Conservation (phyloP, 176 grass and related monocot species). For the Triticum dicoccoides region DNA sequence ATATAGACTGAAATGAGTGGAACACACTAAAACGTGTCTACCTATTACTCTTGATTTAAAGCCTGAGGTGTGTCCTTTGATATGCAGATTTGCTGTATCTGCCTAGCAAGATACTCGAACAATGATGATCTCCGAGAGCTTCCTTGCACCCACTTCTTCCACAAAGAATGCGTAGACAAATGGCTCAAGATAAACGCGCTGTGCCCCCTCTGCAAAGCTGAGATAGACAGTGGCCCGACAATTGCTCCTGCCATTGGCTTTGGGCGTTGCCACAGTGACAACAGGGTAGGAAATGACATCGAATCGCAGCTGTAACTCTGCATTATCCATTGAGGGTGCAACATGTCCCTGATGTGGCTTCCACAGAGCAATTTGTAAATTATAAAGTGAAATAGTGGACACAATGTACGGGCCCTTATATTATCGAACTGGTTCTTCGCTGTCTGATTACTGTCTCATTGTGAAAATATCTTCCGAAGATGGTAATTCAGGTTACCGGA, state of each 20-base stretch:
- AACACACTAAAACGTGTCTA: neutral
- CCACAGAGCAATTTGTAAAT: slow-evolving; percentile 36
- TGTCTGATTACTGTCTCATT: neutral
- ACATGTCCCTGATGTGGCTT: slow-evolving; percentile 3
- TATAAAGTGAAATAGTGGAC: slow-evolving; percentile 25
- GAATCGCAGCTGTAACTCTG: slow-evolving; percentile 34
- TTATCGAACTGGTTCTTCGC: neutral
- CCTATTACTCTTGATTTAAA: neutral
- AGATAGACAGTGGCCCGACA: slow-evolving; percentile 36
- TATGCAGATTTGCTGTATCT: slow-evolving; percentile 84
- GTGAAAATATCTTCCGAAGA: neutral
- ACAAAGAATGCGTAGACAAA: slow-evolving; percentile 91
- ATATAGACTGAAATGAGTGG: no score
- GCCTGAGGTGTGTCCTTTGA: neutral
- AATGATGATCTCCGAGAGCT: slow-evolving; percentile 87
- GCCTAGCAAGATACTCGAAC: slow-evolving; percentile 71
- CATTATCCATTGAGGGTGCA: neutral
- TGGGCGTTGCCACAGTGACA: slow-evolving; percentile 49
- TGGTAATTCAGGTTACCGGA: neutral
- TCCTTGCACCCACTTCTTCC: slow-evolving; percentile 81
- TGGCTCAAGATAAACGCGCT: slow-evolving; percentile 95
- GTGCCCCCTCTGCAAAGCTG: slow-evolving; percentile 89
- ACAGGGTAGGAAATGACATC: slow-evolving; percentile 47
- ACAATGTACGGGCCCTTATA: slow-evolving; percentile 4
- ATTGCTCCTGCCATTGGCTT: slow-evolving; percentile 44